Evolutionary conservation across 495 filamentous ascomycete species (phyloP), one percentile per base, ranked within the genome.

Genomic region (Trichocladium antarcticum): DNA sequence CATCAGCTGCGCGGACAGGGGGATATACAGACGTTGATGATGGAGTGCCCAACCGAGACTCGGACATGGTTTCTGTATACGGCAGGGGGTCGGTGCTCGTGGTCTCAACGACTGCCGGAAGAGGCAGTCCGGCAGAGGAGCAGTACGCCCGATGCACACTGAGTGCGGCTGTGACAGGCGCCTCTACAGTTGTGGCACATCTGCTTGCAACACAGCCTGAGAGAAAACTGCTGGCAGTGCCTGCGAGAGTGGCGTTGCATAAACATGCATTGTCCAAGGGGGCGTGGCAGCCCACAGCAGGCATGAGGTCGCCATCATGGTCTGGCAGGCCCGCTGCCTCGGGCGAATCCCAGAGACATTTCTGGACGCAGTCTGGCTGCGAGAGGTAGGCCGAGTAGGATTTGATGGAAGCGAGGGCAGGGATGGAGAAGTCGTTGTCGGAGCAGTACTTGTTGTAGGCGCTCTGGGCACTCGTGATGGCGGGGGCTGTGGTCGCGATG

Each of bases 361-460:
- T 19, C 6, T 29, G 28, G 8, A 37, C 44, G 39, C 44, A 48
- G 21, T 37, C 19, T 14, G 44, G 22, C 32, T 37, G 31, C 8
- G 31, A 36, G 2, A 19, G 4, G 24, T 42, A 47, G 7, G 22
- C 49, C 12, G 44, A 38, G 21, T 17, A 47, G 17, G 11, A 19
- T 8, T 34, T 41, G 43, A 53, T 53, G n/a, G 43, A 53, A 5
- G 43, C 43, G 19, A 53, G 22, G 20, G 43, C 36, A 2, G 50
- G 50, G 37, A 53, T 53, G 2, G 50, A 38, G 9, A 42, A 37
- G 1, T 38, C 42, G 42, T 38, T 45, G 22, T 35, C 24, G 14
- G 41, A 22, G 37, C 47, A 55, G 32, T 55, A 55, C 6, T n/a
- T 16, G 28, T 42, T 42, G 32, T 55, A 55, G 11, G 49, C 34